These are phyloP conservation scores for Mycena galericulata DNA, from an alignment of 768 basidiomycete genomes.

Conservation along the genomic window DNA sequence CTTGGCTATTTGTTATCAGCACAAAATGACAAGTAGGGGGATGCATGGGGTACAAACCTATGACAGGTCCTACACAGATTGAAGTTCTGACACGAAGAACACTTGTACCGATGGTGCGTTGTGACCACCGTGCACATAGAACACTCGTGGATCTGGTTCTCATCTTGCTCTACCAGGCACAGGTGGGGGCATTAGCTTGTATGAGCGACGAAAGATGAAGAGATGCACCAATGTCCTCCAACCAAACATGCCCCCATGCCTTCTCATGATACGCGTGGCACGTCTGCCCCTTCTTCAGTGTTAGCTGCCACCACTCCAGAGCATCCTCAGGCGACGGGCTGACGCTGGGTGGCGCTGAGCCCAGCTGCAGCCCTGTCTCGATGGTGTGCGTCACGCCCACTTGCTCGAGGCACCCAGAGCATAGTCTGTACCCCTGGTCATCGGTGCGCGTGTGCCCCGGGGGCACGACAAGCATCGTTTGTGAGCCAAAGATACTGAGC, in stretches of 20 bases:
- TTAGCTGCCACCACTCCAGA: constrained; percentile 73
- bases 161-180: constrained; percentile 68
- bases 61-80: constrained; percentile 88
- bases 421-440: constrained; percentile 84
- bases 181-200: constrained; percentile 14
- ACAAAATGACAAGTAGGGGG: background rate
- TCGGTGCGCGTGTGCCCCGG: constrained; percentile 29
- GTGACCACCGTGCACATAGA: constrained; percentile 83
- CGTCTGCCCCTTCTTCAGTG: constrained; percentile 81
- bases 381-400: constrained; percentile 85
- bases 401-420: constrained; percentile 80
- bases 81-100: constrained; percentile 83
- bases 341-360: constrained; percentile 55
- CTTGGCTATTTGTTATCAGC: constrained; percentile 65
- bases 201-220: background rate
- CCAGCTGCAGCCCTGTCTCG: constrained; percentile 64
- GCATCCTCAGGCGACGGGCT: constrained; percentile 59
- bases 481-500: constrained; percentile 26
- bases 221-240: constrained; percentile 89
- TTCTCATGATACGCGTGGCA: constrained; percentile 91
- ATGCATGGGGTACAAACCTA: constrained; percentile 60
- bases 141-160: constrained; percentile 72
- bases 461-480: constrained; percentile 31
- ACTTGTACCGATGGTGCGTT: constrained; percentile 81
- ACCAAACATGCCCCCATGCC: constrained; percentile 84